phyloP scores from a whole-genome alignment of 345 rosid species.

The Lagerstroemia speciosa region DNA sequence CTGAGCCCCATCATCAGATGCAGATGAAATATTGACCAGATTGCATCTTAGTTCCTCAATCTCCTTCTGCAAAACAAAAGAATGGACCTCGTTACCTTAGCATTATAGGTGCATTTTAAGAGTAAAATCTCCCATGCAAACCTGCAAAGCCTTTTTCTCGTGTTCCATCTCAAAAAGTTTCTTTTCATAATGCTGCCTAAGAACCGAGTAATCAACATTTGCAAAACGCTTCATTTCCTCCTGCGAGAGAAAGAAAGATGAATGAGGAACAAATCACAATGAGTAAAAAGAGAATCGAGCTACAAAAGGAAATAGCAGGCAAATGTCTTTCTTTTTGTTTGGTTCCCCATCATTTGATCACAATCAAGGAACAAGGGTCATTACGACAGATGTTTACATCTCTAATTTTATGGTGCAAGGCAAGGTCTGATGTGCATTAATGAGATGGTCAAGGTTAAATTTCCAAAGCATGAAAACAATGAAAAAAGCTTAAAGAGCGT shows the following conservation, averaged over 20 bases:
- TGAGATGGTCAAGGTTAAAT: too few species aligned
- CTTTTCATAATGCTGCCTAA: slow-evolving; percentile 89
- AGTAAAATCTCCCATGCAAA: slow-evolving; percentile 10
- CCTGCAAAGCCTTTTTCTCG: slow-evolving; percentile 76
- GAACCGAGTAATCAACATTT: slow-evolving; percentile 67
- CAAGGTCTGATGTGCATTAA: too few species aligned
- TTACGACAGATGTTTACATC: not conserved
- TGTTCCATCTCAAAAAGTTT: slow-evolving; percentile 83
- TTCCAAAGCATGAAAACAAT: not conserved
- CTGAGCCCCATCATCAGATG: slow-evolving; percentile 71
- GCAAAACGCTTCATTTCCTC: slow-evolving; percentile 91
- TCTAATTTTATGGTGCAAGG: not conserved
- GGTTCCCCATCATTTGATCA: too few species aligned
- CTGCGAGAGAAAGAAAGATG: slow-evolving; percentile 31
- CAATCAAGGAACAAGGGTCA: not conserved
- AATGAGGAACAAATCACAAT: not conserved
- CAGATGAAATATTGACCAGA: slow-evolving; percentile 61
- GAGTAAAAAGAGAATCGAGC: not conserved
- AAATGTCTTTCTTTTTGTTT: too few species aligned
- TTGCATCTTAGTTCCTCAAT: slow-evolving; percentile 69
- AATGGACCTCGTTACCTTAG: not conserved
- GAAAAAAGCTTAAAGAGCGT: not conserved
- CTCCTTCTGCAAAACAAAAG: slow-evolving; percentile 59
- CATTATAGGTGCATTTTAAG: not conserved
- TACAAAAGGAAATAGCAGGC: too few species aligned